phyloP scores from a whole-genome alignment of 148 eudicot genomes.

The Fagopyrum tataricum region DNA sequence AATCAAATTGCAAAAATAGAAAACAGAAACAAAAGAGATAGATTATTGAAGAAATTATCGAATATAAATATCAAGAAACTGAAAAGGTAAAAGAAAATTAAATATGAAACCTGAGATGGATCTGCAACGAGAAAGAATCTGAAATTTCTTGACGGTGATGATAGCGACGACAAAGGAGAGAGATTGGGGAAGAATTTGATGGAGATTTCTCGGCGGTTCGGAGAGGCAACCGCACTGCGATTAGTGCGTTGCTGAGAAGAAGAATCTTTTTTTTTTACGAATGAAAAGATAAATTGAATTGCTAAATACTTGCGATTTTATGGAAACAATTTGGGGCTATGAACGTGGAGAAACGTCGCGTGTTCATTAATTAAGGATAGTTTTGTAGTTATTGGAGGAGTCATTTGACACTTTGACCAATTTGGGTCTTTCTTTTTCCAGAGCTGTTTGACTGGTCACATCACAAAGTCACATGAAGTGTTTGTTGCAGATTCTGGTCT shows the following conservation, averaged over 20 bases:
- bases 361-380: background rate
- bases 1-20: background rate
- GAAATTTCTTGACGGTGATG: background rate
- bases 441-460: too few relatives aligned
- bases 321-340: too few relatives aligned
- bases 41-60: background rate
- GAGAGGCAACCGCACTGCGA: background rate
- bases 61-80: background rate
- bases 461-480: too few relatives aligned
- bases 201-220: background rate
- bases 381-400: background rate
- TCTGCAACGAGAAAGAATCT: background rate
- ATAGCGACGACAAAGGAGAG: background rate
- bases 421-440: too few relatives aligned
- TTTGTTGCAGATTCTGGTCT: too few relatives aligned
- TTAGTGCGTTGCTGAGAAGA: background rate
- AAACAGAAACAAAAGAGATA: background rate
- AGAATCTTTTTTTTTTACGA: background rate
- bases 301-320: too few relatives aligned
- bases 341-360: background rate
- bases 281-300: too few relatives aligned
- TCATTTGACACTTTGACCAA: background rate
- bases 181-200: background rate
- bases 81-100: background rate
- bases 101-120: background rate